Base-by-base conservation (phyloP, 768 basidiomycete species). In the Naganishia randhawae region DNA sequence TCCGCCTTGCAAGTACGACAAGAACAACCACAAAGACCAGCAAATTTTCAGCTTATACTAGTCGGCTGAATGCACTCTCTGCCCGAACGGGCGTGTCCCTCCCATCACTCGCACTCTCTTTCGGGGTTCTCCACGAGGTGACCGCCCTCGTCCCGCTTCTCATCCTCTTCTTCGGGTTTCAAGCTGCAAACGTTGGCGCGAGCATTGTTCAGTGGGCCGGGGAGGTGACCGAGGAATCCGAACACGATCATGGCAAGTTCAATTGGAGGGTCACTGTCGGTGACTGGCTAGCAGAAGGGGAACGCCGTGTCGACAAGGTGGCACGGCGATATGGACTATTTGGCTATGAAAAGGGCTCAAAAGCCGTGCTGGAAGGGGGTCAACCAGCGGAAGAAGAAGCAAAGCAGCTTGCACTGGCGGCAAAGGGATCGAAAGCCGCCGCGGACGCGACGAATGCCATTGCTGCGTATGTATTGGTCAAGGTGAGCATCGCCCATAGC, bases 361-460 rank as follows among this genome's bases (percentile, higher is more conserved):
- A 31, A 39, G 57, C 35, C n/a, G 57, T 27, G 3, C 13, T 48
- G 22, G 63, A 17, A 35, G 45, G 35, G 13, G 63, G 62, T 57
- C 57, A 68, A 50, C 3, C 57, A 54, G 69, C 19, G 57, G 61
- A 27, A 52, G n/a, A 71, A 66, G 68, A 65, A 64, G 69, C 71
- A 7, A 68, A 71, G 33, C 81, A 80, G 14, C 35, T 61, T 9
- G 66, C 50, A 5, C 29, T 42, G 5, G 39, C 31, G 7, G 63
- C 45, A 6, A 51, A 67, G 25, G 29, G 48, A n/a, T 54, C 63
- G 22, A n/a, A 41, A 1, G 48, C 91, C 39, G 88, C 87, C 11
- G 87, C 88, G 17, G 89, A 91, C 74, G 85, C 91, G 7, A 88
- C 90, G 4, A 92, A 92, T 75, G 90, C 86, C 2, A 85, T 91